phyloP scores from a whole-genome alignment of 2,329 filamentous ascomycete species.

The Fusarium ambrosium region DNA sequence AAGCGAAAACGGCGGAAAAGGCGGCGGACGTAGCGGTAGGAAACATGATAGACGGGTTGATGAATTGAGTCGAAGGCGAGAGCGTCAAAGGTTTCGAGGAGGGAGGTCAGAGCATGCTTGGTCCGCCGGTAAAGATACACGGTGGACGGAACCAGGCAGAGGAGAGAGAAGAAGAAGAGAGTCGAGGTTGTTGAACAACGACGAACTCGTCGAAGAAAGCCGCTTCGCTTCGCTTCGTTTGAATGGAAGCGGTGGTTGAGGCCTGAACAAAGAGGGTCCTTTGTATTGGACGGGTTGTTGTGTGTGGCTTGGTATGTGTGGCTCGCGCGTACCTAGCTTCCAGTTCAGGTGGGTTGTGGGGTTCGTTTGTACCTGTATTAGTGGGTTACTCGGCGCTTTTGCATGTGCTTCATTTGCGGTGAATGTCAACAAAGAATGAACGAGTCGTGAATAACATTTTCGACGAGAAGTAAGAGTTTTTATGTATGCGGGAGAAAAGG shows the following conservation, averaged over 20 bases:
- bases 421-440: constrained; percentile 23
- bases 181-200: constrained; percentile 16
- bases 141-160: not conserved
- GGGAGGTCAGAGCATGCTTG: constrained; percentile 31
- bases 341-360: constrained; percentile 28
- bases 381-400: constrained; percentile 19
- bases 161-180: not conserved
- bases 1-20: constrained; percentile 17
- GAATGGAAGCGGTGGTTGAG: constrained; percentile 33
- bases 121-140: not conserved
- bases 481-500: not conserved
- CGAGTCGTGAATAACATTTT: constrained; percentile 1
- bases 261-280: constrained; percentile 37
- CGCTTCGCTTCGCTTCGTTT: constrained; percentile 23
- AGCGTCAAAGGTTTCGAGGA: constrained; percentile 1
- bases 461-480: not conserved
- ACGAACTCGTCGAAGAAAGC: constrained; percentile 20
- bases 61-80: constrained; percentile 5
- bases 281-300: constrained; percentile 13
- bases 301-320: constrained; percentile 31
- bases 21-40: constrained; percentile 20
- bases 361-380: constrained; percentile 36
- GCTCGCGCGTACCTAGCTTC: constrained; percentile 28
- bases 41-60: constrained; percentile 36
- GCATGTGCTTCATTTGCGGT: constrained; percentile 8